Percentiles rank a stretch among this genome's conserved stretches.
Evolutionary conservation across 352 stramenopile genomes (phyloP).

Genomic region (Pythium inflatum): DNA sequence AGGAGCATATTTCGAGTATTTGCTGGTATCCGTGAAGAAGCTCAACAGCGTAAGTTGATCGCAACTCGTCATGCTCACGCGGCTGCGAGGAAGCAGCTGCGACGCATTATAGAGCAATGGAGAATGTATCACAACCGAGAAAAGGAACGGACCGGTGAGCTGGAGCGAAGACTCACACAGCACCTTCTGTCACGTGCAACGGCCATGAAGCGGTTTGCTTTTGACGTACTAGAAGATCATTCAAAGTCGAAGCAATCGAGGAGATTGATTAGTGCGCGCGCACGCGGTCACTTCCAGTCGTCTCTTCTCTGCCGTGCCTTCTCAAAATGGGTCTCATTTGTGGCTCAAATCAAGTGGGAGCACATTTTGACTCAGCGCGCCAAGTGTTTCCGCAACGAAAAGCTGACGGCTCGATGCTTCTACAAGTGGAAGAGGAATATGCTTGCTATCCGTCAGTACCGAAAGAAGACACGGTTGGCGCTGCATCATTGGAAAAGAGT

Average conservation of each 20-base stretch:
- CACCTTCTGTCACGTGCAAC: neutral
- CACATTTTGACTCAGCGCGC: constrained; percentile 47
- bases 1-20: neutral
- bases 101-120: constrained; percentile 9
- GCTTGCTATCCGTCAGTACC: constrained; percentile 13
- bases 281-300: constrained; percentile 36
- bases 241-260: constrained; percentile 1
- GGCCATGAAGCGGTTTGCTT: constrained; percentile 4
- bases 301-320: constrained; percentile 35
- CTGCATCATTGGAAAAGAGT: constrained; percentile 64
- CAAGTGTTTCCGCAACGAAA: constrained; percentile 33
- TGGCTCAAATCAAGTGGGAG: constrained; percentile 47
- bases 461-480: constrained; percentile 37
- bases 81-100: neutral
- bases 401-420: constrained; percentile 41
- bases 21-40: neutral
- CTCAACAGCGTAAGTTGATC: neutral
- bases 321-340: constrained; percentile 36
- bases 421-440: constrained; percentile 39
- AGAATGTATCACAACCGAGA: neutral
- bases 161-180: neutral
- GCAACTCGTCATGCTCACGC: neutral
- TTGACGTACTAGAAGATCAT: constrained; percentile 19
- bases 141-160: neutral
- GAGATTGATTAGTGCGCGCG: constrained; percentile 33